Evolutionary conservation across 2,329 filamentous ascomycete genomes (phyloP).

Genomic region (Xylaria multiplex): DNA sequence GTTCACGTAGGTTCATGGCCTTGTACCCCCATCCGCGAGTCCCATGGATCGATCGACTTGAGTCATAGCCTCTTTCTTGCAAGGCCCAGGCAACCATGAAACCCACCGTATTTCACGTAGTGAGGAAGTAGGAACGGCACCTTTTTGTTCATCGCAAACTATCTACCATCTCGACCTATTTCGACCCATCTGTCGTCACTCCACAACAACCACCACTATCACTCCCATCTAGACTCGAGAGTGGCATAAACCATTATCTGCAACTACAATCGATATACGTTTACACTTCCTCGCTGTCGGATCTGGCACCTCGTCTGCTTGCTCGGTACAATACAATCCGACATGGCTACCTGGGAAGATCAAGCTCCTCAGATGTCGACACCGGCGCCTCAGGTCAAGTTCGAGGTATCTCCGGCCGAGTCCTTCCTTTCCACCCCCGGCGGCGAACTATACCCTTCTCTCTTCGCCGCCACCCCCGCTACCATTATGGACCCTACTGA

Average conservation of each 20-base stretch:
- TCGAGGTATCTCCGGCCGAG: conserved; percentile 65
- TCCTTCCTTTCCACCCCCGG: conserved; percentile 63
- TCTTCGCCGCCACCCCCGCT: conserved; percentile 55
- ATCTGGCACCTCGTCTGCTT: no score
- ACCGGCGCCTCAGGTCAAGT: conserved; percentile 59
- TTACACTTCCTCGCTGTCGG: no score
- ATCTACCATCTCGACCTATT: no score
- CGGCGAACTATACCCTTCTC: conserved; percentile 59
- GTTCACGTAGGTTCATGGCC: background rate
- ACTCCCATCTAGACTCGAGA: no score
- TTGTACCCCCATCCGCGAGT: background rate
- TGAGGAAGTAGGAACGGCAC: conserved; percentile 53
- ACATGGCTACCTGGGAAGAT: conserved; percentile 55
- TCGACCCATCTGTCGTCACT: no score
- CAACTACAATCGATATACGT: no score
- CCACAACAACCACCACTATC: no score
- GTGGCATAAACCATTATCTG: no score
- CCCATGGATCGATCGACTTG: conserved; percentile 12
- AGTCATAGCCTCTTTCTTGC: conserved; percentile 36
- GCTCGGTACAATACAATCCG: conserved; percentile 14
- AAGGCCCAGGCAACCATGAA: conserved; percentile 35
- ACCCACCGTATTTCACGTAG: conserved; percentile 49
- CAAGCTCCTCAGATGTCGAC: conserved; percentile 45
- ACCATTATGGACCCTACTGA: conserved; percentile 57
- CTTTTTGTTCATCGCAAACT: background rate